Base-by-base conservation (phyloP, 2,329 filamentous ascomycete genomes). In the Talaromyces sp. region DNA sequence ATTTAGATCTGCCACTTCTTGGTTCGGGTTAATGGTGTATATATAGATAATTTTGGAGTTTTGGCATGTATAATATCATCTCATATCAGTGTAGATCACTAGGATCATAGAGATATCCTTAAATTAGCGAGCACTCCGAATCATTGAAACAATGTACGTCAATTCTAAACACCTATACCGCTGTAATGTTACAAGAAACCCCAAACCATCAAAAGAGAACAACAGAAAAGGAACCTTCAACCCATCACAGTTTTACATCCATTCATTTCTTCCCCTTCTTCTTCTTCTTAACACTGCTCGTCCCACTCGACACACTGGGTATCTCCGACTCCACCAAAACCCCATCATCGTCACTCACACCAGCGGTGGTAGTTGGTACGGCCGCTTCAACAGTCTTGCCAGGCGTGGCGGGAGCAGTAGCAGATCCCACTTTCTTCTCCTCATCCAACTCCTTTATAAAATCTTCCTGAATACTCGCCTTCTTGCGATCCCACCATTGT, bases 401-500 rank as follows among this genome's bases (percentile, higher is more conserved):
- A 4, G 29, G n/a, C 3, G 55, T 21, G 3, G 55, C 3, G 66
- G 29, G 12, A 3, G 55, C 7, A 66, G 63, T 62, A 21, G 66
- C 57, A 31, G 66, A 29, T n/a, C 62, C 50, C 24, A 65, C 10
- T 11, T 26, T 60, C 19, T 59, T 56, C 55, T 70, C 68, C 21
- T 64, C 68, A 58, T 76, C 88, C 54, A 96, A 80, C 79, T 97
- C 92, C 76, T 89, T 91, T 84, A 95, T 88, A 68, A 94, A 92
- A 14, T 87, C 88, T 57, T 84, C 81, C 73, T 89, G 83, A 66
- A 95, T 92, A 63, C 82, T 83, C 52, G 85, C 83, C 67, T 87
- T 85, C 72, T 89, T 89, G 80, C 90, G 90, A 73, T 91, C 90
- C 94, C 94, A 99, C 91, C 92, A 96, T 70, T 88, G 83, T 78